A percentile compares a stretch with the other conserved stretches of the same genome.
Conservation (phyloP, 257 asterid genomes). For the Solanum ossicruentum region DNA sequence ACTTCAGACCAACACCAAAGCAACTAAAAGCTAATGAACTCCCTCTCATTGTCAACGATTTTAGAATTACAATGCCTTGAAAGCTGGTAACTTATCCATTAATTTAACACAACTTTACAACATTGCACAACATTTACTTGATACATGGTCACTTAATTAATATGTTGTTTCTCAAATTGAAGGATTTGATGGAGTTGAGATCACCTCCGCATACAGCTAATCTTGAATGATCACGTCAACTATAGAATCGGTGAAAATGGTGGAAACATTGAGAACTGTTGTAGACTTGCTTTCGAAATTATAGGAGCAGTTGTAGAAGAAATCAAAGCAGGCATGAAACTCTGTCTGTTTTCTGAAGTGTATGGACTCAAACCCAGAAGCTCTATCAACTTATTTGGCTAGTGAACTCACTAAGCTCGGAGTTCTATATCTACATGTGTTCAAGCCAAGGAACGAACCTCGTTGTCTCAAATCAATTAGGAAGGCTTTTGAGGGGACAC, state of each 20-base stretch:
- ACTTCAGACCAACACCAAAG: neutral
- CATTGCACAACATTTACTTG: neutral
- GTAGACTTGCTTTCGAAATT: conserved; percentile 48
- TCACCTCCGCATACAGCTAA: conserved; percentile 93
- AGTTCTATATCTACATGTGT: conserved; percentile 31
- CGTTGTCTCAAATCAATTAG: neutral
- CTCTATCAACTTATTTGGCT: conserved; percentile 36
- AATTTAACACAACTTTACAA: neutral
- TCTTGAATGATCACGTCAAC: conserved; percentile 79
- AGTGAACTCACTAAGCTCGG: conserved; percentile 8
- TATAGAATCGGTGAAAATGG: conserved; percentile 66
- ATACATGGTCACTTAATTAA: neutral
- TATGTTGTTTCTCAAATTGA: neutral
- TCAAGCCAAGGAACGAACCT: conserved; percentile 26
- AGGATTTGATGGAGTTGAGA: conserved; percentile 92
- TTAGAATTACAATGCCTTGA: neutral
- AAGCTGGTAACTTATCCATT: neutral
- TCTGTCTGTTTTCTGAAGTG: conserved; percentile 78
- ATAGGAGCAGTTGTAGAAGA: conserved; percentile 59
- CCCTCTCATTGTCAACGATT: neutral
- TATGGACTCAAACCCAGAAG: conserved; percentile 51
- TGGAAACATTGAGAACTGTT: conserved; percentile 61
- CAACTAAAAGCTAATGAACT: neutral
- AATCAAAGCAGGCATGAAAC: conserved; percentile 60
- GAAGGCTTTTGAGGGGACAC: conserved; percentile 35